Conservation (phyloP, 345 rosid genomes). For the Linum lewisii region DNA sequence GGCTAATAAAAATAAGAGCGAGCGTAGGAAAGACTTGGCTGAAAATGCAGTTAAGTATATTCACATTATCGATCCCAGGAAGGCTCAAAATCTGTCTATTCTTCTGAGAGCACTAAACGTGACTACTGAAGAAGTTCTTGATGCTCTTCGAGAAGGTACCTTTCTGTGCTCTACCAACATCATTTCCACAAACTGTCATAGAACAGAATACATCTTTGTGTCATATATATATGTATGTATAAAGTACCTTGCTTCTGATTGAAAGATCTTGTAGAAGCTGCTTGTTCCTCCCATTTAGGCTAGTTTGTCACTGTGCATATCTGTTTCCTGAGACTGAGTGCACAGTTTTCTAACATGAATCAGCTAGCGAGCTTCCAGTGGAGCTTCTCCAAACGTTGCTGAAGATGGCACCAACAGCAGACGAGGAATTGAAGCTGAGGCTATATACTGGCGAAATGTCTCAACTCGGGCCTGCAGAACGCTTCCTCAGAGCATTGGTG, state of each 20-base stretch:
- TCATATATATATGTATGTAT: no score
- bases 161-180: background rate
- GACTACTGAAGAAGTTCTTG: conserved; percentile 21
- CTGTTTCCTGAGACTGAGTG: no score
- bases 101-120: conserved; percentile 24
- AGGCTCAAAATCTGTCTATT: conserved; percentile 23
- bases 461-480: conserved; percentile 21
- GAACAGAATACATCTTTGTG: no score
- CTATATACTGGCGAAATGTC: conserved; percentile 10
- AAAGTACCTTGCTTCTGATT: background rate
- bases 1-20: conserved; percentile 6
- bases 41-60: conserved; percentile 14
- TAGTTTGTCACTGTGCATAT: no score
- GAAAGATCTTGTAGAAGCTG: background rate
- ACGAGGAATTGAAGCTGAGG: no score
- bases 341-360: no score
- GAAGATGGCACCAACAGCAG: conserved; percentile 24
- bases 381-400: conserved; percentile 23
- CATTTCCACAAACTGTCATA: background rate
- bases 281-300: background rate
- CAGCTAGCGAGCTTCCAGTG: conserved; percentile 21
- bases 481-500: conserved; percentile 22
- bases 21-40: conserved; percentile 11
- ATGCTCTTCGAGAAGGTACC: conserved; percentile 21
- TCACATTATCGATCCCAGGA: conserved; percentile 19